These are phyloP conservation scores for Paecilomyces niveus DNA, from an alignment of 2,329 filamentous ascomycete genomes.

Conservation along the genomic window DNA sequence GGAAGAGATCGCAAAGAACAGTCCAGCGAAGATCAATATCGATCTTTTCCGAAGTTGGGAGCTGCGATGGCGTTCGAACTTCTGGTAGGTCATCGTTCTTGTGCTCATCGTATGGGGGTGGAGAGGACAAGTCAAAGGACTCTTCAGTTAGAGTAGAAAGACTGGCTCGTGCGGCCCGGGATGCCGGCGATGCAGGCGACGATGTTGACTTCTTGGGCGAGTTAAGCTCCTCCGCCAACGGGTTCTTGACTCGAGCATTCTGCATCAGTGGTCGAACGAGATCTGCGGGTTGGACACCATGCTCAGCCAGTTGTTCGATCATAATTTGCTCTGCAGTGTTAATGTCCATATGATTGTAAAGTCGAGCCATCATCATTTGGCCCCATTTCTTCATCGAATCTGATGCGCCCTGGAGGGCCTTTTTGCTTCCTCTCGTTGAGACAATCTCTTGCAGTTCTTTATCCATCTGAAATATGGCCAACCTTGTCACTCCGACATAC, in stretches of 20 bases:
- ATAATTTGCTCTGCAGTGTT: slow-evolving; percentile 83
- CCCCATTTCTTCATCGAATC: slow-evolving; percentile 92
- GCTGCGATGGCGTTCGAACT: slow-evolving; percentile 73
- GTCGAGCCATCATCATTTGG: slow-evolving; percentile 93
- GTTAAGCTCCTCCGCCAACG: slow-evolving; percentile 55
- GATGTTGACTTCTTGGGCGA: slow-evolving; percentile 32
- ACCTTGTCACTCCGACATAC: slow-evolving; percentile 81
- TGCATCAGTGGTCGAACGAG: slow-evolving; percentile 81
- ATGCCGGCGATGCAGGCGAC: slow-evolving; percentile 22
- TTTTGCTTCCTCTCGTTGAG: slow-evolving; percentile 60
- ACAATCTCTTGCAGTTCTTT: slow-evolving; percentile 58
- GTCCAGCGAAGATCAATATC: slow-evolving; percentile 98
- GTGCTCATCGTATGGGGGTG: slow-evolving; percentile 51
- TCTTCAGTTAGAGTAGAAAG: slow-evolving; percentile 28
- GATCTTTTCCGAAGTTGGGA: slow-evolving; percentile 74
- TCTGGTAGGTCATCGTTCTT: slow-evolving; percentile 66
- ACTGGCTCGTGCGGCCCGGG: slow-evolving; percentile 18
- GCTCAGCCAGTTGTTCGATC: slow-evolving; percentile 93
- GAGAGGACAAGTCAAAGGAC: slow-evolving; percentile 44
- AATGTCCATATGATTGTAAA: slow-evolving; percentile 97
- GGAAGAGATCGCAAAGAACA: slow-evolving; percentile 88
- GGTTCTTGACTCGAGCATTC: slow-evolving; percentile 89
- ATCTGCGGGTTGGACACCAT: slow-evolving; percentile 79
- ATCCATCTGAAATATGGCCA: slow-evolving; percentile 73
- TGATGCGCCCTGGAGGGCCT: slow-evolving; percentile 59